A percentile compares a stretch with the other conserved stretches of the same genome.
Conservation (phyloP, 768 basidiomycete genomes). For the Tulasnella sp. region DNA sequence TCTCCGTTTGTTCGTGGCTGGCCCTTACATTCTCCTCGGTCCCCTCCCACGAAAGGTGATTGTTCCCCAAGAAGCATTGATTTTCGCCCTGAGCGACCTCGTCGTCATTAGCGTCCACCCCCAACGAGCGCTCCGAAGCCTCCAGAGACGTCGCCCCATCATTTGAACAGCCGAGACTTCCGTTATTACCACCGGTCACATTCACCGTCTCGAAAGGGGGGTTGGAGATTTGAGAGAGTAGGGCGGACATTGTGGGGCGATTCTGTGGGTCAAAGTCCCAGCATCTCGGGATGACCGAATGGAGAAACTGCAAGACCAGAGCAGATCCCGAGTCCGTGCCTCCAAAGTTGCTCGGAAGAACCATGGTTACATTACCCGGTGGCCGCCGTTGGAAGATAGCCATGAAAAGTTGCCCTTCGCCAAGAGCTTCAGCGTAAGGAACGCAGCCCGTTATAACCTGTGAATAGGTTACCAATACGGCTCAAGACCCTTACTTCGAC, state of each 20-base stretch:
- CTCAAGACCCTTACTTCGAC: too few species aligned
- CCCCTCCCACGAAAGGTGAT: too few species aligned
- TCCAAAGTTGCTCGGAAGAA: not conserved
- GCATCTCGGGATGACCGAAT: not conserved
- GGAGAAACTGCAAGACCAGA: not conserved
- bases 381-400: not conserved
- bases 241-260: not conserved
- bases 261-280: not conserved
- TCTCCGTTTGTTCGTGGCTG: too few species aligned
- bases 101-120: too few species aligned
- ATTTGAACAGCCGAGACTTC: too few species aligned
- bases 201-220: not conserved
- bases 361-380: not conserved
- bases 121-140: too few species aligned
- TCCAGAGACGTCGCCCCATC: too few species aligned
- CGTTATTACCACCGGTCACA: too few species aligned
- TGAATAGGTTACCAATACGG: too few species aligned
- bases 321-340: not conserved
- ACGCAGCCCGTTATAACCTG: not conserved
- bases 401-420: not conserved
- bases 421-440: not conserved
- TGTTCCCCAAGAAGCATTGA: too few species aligned
- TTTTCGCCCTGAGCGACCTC: too few species aligned
- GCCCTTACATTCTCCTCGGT: too few species aligned
- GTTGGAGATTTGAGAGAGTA: not conserved